Evolutionary conservation across 257 asterid genomes (phyloP).

Genomic region (Schizonepeta tenuifolia): DNA sequence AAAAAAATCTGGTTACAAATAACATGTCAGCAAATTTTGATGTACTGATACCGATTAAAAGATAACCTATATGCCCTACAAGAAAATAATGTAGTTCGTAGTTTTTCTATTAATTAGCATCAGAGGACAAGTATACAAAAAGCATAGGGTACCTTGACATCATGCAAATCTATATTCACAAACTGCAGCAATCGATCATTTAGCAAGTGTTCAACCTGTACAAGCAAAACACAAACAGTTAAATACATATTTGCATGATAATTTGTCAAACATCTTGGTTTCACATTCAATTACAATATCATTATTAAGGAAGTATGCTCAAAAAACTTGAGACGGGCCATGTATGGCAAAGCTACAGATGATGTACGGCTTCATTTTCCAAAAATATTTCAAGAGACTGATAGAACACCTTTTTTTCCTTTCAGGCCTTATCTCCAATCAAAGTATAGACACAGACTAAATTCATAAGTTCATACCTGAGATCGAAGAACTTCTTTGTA

Average conservation of each 20-base stretch:
- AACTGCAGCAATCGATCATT: conserved; percentile 91
- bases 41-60: conserved; percentile 21
- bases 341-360: background rate
- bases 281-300: conserved; percentile 23
- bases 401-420: background rate
- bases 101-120: conserved; percentile 15
- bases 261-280: conserved; percentile 4
- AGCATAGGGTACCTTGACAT: conserved; percentile 78
- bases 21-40: conserved; percentile 3
- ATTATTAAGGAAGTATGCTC: background rate
- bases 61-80: conserved; percentile 17
- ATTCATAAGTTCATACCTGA: conserved; percentile 62
- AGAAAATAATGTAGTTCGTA: background rate
- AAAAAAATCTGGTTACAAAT: conserved; percentile 7
- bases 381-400: background rate
- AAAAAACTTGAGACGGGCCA: conserved; percentile 2
- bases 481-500: conserved; percentile 99
- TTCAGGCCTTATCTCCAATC: background rate
- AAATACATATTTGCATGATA: conserved; percentile 10
- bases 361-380: conserved; percentile 9
- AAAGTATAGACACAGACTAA: background rate
- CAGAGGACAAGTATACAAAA: background rate
- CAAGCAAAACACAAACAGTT: conserved; percentile 27
- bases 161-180: conserved; percentile 91
- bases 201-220: conserved; percentile 94